Percentiles rank a stretch among this genome's conserved stretches.
Conservation (phyloP, 495 filamentous ascomycete genomes). For the Hyaloscypha bicolor region DNA sequence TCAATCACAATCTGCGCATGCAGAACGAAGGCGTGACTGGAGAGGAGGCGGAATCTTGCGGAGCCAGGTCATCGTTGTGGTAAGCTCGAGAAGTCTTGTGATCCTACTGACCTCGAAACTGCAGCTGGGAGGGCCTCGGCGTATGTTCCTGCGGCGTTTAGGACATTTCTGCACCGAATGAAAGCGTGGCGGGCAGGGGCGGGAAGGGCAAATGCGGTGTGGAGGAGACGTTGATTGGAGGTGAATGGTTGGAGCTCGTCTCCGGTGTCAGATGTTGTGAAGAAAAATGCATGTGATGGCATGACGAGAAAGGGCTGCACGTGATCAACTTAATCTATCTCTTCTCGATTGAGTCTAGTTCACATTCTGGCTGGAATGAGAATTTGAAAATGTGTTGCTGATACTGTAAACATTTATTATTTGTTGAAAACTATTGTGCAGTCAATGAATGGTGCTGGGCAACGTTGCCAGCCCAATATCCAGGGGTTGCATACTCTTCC, state of each 20-base stretch:
- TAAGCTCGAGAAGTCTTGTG: not conserved
- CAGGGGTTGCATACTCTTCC: not conserved
- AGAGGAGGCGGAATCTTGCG: not conserved
- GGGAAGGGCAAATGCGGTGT: not conserved
- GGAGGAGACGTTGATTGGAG: not conserved
- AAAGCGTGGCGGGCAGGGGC: not conserved
- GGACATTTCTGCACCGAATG: slow-evolving; percentile 1
- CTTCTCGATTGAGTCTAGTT: not conserved
- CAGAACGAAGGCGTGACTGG: not conserved
- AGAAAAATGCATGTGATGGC: not conserved
- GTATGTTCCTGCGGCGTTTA: slow-evolving; percentile 14
- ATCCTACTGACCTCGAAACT: slow-evolving; percentile 8
- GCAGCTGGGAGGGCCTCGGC: slow-evolving; percentile 8
- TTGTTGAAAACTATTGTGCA: too few species aligned
- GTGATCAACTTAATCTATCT: not conserved
- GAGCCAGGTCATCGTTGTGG: not conserved
- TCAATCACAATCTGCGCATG: not conserved
- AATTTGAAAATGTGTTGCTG: too few species aligned
- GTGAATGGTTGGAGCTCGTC: not conserved
- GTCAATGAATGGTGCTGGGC: too few species aligned
- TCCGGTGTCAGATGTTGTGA: not conserved
- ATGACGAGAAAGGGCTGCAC: not conserved
- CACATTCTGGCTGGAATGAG: too few species aligned
- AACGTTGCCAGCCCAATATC: too few species aligned
- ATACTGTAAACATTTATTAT: too few species aligned